Evolutionary conservation across 345 rosid genomes (phyloP), one percentile per base, ranked within the genome.

Genomic region (Eutrema heterophyllum): DNA sequence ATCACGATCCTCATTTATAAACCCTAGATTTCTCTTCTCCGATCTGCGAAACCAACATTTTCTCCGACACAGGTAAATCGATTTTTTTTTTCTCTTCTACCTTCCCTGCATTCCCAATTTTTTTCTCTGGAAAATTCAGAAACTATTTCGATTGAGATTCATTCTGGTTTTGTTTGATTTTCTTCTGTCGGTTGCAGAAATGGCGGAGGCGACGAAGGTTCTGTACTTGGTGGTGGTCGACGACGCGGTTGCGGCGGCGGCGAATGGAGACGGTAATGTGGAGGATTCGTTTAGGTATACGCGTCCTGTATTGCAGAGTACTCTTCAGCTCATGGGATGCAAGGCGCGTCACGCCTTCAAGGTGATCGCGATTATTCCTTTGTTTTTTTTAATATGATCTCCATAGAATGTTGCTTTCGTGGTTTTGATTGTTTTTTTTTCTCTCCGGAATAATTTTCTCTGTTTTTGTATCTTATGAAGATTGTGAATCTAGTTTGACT

Each of bases 281-380:
- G 84, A 76, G 50, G 88, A 69, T 43, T 88, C 93, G 68, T 96
- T 92, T 71, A 81, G 96, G 1, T 96, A 92, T 50, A 86, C 97
- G 68, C 97, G 95, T 68, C 78, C 98, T 46, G 94, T 90, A 57
- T 82, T 96, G 81, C 99, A 92, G 82, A 89, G 97, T 51, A 86
- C 98, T 78, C 92, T 96, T 69, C 99, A 92, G 78, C 91, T 96
- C 72, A 96, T 96, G 95, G 99, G 99, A 54, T 96, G 99, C 81
- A 96, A 96, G 54, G 81, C 99, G 12, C 92, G 99, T 43, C 99
- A 96, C 64, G 99, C 98, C 59, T 96, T 90, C 77, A 96, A 96
- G 97, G 99, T 96, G 35, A 64, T 76, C 6, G 14, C 58, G 36
- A 26, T 33, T 39, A 5, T 44, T 5, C n/a, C 1, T 33, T 12